A percentile compares a stretch with the other conserved stretches of the same genome.
Evolutionary conservation across 768 basidiomycete genomes (phyloP).

Genomic region (Rhodotorula toruloides): DNA sequence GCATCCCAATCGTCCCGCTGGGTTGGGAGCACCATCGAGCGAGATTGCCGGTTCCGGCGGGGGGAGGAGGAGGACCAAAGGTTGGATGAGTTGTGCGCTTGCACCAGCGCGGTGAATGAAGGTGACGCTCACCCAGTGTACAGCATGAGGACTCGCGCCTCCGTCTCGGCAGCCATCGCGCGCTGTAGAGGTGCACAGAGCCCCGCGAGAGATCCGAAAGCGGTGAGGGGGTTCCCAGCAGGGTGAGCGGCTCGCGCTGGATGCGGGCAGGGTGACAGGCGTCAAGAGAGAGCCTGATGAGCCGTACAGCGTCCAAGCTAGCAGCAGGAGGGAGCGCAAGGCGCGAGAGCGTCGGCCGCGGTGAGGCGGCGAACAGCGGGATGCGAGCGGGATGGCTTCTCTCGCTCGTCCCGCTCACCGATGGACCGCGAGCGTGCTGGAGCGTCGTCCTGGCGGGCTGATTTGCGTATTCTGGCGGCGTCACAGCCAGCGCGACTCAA

Average conservation of each 20-base stretch:
- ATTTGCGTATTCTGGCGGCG: too few species aligned
- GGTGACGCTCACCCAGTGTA: conserved; percentile 59
- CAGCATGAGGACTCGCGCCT: conserved; percentile 75
- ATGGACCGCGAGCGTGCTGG: too few species aligned
- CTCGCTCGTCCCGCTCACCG: too few species aligned
- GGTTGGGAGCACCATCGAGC: background rate
- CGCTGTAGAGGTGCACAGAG: background rate
- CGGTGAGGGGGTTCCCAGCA: background rate
- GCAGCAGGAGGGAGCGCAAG: too few species aligned
- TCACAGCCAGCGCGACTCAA: too few species aligned
- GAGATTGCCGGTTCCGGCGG: background rate
- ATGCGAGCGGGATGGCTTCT: too few species aligned
- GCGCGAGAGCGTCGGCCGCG: too few species aligned
- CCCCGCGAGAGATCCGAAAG: background rate
- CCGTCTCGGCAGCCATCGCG: conserved; percentile 59
- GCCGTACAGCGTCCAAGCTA: too few species aligned
- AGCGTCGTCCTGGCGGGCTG: too few species aligned
- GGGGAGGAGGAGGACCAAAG: background rate
- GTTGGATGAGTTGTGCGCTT: background rate
- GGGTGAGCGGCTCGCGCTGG: background rate
- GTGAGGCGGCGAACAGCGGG: too few species aligned
- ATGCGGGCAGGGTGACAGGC: too few species aligned
- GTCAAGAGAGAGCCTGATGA: too few species aligned
- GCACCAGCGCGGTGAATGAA: background rate
- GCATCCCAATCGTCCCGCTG: conserved; percentile 64